Base-by-base conservation (phyloP, 2,329 filamentous ascomycete species). In the Lachnellula suecica region DNA sequence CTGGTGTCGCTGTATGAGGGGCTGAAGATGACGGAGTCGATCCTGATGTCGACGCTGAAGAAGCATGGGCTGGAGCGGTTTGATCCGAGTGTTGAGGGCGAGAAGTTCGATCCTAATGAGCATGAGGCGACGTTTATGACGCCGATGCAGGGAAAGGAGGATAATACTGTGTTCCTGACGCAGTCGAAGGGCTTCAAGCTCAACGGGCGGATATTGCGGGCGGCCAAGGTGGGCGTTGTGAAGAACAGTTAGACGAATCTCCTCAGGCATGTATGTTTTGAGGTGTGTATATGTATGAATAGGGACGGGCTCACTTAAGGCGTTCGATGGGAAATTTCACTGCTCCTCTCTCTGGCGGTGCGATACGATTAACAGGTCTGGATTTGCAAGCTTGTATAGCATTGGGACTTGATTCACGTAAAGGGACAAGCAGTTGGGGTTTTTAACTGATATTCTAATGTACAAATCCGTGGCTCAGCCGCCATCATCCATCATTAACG, bases 61-160 rank as follows among this genome's bases (percentile, higher is more conserved):
- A 97, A 95, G 79, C 94, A 99, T 72, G 94, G 94, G 51, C 78
- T 99, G 57, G 89, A 96, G 79, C 81, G 92, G 62, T 90, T 96
- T 70, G 85, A 92, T 69, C 93, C 94, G 17, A 73, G 71, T 51
- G 76, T 76, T 31, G 76, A 83, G 59, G 81, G 84, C 63, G 87
- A 94, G 70, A 91, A 90, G 74, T 99, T 99, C 78, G 88, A 99
- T 76, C 92, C 94, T 61, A 97, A 97, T 73, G 81, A 89, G 73
- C 94, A 97, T 71, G 94, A 99, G 79, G 94, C 94, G 34, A 94
- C 90, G 20, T 97, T 97, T 75, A 92, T 95, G 86, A 85, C 90
- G 9, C 90, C 91, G 40, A 84, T 91, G 76, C 81, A 85, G 48
- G 91, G 84, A 62, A 95, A 96, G 79, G 88, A 96, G 72, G 85